phyloP scores from a whole-genome alignment of 441 rosid genomes.

The Breynia disticha region DNA sequence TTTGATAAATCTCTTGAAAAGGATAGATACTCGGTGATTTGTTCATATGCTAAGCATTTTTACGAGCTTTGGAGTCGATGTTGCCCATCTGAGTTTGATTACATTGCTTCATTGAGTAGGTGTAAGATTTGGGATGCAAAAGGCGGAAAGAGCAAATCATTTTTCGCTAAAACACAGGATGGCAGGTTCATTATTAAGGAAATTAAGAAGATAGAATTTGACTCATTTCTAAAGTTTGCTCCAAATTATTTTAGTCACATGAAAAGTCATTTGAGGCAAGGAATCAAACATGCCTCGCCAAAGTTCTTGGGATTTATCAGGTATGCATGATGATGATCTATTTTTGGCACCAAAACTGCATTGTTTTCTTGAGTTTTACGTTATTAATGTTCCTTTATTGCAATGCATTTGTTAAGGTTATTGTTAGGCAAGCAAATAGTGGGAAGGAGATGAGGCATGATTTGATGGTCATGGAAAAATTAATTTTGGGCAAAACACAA shows the following conservation, averaged over 20 bases:
- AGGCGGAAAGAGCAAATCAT: conserved; percentile 91
- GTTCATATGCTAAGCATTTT: conserved; percentile 68
- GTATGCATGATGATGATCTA: conserved; percentile 22
- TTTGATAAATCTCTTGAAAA: conserved; percentile 48
- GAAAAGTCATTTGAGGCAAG: conserved; percentile 62
- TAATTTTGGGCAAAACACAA: conserved; percentile 55
- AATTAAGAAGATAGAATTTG: conserved; percentile 85
- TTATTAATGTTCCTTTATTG: conserved; percentile 9
- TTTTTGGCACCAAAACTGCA: background rate
- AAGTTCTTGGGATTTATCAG: conserved; percentile 96
- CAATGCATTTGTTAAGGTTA: conserved; percentile 44
- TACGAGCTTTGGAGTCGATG: conserved; percentile 58
- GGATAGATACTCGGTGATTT: conserved; percentile 71
- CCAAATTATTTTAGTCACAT: conserved; percentile 74
- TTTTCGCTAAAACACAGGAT: conserved; percentile 86
- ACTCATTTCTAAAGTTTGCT: conserved; percentile 83
- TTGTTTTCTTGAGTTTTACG: background rate
- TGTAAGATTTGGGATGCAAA: conserved; percentile 95
- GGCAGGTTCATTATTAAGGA: conserved; percentile 88
- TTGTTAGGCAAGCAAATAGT: conserved; percentile 53
- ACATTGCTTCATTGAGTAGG: conserved; percentile 76
- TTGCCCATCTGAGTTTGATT: conserved; percentile 75
- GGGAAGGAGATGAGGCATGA: conserved; percentile 82
- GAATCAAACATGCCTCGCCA: conserved; percentile 93
- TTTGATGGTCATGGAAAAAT: conserved; percentile 98